These are phyloP conservation scores for Pholiota microspora DNA, from an alignment of 768 basidiomycete species.

Conservation along the genomic window DNA sequence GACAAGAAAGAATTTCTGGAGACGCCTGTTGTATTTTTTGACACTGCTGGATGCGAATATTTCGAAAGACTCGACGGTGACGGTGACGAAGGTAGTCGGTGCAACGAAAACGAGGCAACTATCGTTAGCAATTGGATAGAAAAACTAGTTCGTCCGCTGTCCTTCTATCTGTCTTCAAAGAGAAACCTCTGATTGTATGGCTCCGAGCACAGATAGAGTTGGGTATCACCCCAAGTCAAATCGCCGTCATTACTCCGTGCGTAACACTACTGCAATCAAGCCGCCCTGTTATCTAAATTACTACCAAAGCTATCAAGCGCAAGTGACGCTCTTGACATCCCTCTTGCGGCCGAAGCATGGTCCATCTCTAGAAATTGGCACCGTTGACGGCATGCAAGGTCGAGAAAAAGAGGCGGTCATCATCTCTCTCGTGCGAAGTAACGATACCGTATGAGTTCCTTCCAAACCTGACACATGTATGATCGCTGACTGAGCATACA, in stretches of 20 bases:
- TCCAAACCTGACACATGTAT: background rate
- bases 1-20: constrained; percentile 70
- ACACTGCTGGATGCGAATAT: constrained; percentile 93
- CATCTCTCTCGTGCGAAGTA: constrained; percentile 90
- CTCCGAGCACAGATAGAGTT: constrained; percentile 43
- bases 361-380: constrained; percentile 79
- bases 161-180: background rate
- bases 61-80: constrained; percentile 80
- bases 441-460: constrained; percentile 63
- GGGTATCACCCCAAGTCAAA: constrained; percentile 66
- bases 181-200: background rate
- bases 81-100: constrained; percentile 85
- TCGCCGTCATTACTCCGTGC: constrained; percentile 87
- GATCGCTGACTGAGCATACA: constrained; percentile 24
- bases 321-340: constrained; percentile 81
- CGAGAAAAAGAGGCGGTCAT: constrained; percentile 94
- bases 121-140: constrained; percentile 84
- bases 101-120: constrained; percentile 92
- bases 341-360: constrained; percentile 73
- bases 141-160: constrained; percentile 64
- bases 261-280: too few relatives aligned
- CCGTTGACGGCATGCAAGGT: constrained; percentile 97
- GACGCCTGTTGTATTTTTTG: constrained; percentile 87
- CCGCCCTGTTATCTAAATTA: background rate
- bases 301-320: constrained; percentile 78